These are phyloP conservation scores for Dendrocalamus sinicus DNA, from an alignment of 176 grass and related monocot genomes.

Conservation along the genomic window DNA sequence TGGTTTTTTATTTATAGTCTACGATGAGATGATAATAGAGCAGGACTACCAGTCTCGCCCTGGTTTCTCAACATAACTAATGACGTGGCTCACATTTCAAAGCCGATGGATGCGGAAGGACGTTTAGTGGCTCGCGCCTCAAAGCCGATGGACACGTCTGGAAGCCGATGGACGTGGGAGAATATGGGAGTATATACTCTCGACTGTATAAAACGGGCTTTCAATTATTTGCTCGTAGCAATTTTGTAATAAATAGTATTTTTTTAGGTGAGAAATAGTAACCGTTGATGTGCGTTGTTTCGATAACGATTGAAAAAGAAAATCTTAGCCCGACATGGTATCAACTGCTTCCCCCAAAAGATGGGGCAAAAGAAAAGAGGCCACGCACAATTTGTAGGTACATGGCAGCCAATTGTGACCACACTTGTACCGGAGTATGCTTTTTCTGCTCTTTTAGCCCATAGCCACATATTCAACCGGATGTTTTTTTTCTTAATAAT, in stretches of 20 bases:
- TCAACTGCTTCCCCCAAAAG: conserved; percentile 48
- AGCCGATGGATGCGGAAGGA: no score
- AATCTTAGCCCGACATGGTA: conserved; percentile 33
- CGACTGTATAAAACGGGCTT: no score
- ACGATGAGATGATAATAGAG: no score
- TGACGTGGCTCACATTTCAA: no score
- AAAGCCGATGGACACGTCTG: no score
- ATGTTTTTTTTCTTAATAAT: no score
- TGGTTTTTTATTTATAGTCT: no score
- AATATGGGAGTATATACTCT: no score
- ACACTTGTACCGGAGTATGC: conserved; percentile 42
- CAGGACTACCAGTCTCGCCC: no score
- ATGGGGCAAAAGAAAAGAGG: conserved; percentile 42
- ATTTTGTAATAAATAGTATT: not conserved
- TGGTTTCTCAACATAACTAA: no score
- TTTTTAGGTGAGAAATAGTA: not conserved
- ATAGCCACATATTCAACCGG: not conserved
- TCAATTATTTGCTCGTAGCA: not conserved
- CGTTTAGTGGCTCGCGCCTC: no score
- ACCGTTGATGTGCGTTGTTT: not conserved
- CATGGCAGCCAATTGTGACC: conserved; percentile 50
- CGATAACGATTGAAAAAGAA: not conserved
- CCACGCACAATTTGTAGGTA: conserved; percentile 36
- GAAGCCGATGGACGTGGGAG: no score
- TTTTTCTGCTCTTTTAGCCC: conserved; percentile 28